phyloP scores from a whole-genome alignment of 2,329 filamentous ascomycete species.

The Alternaria panax region DNA sequence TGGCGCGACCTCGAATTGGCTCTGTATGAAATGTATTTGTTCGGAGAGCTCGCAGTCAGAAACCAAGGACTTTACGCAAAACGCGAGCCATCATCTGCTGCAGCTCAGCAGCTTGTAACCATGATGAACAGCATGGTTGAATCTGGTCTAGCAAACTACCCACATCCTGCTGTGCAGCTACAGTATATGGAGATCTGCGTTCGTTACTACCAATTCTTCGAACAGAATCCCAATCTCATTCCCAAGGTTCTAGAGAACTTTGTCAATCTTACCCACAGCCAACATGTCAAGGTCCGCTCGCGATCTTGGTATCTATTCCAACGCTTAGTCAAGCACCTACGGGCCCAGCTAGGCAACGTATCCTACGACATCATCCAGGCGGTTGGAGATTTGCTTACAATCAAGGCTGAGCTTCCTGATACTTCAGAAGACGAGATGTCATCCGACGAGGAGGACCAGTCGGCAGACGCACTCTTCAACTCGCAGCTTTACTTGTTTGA shows the following conservation, averaged over 20 bases:
- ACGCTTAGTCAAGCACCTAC: constrained; percentile 86
- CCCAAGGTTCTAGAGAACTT: constrained; percentile 90
- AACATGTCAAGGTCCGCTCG: constrained; percentile 83
- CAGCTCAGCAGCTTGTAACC: constrained; percentile 80
- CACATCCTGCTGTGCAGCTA: constrained; percentile 88
- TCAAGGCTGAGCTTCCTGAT: constrained; percentile 86
- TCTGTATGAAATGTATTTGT: constrained; percentile 92
- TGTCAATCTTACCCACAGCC: constrained; percentile 86
- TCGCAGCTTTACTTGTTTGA: constrained; percentile 95
- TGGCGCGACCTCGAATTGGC: constrained; percentile 96
- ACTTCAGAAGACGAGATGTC: constrained; percentile 88
- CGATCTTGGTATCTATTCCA: constrained; percentile 98
- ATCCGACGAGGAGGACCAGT: constrained; percentile 89
- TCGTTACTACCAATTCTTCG: constrained; percentile 91
- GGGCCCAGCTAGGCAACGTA: constrained; percentile 83
- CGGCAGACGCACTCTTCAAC: constrained; percentile 87
- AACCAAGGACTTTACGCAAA: constrained; percentile 88
- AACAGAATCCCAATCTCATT: constrained; percentile 80
- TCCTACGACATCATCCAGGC: constrained; percentile 92
- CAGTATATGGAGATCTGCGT: constrained; percentile 99
- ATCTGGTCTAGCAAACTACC: constrained; percentile 86
- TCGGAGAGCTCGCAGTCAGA: constrained; percentile 91
- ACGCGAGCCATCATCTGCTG: constrained; percentile 78
- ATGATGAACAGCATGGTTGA: constrained; percentile 98
- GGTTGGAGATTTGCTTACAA: constrained; percentile 84